phyloP scores from a whole-genome alignment of 371 early-diverging fungal species.

The Mucor lusitanicus region DNA sequence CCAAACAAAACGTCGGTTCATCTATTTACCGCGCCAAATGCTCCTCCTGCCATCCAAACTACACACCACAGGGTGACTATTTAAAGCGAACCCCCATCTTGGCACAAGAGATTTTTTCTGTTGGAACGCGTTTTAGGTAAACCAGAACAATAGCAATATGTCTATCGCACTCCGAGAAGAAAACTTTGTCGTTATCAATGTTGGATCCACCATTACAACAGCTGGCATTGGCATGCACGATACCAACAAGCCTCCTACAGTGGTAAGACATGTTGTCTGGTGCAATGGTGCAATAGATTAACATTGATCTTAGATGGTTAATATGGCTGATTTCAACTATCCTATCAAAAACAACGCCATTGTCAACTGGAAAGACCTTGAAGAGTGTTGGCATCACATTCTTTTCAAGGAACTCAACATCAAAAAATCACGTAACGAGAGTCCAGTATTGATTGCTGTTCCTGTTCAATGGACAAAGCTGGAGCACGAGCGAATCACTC shows the following conservation, averaged over 20 bases:
- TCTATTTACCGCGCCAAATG: background rate
- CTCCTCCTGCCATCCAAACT: background rate
- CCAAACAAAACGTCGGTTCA: background rate
- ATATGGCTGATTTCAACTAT: conserved; percentile 46
- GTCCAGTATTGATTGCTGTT: conserved; percentile 75
- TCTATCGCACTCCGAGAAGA: conserved; percentile 64
- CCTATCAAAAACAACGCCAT: conserved; percentile 67
- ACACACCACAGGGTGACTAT: background rate
- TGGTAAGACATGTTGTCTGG: conserved; percentile 34
- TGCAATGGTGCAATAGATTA: background rate
- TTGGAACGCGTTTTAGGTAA: conserved; percentile 8
- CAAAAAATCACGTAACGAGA: conserved; percentile 74
- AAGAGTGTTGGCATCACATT: conserved; percentile 75
- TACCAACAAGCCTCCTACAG: conserved; percentile 67
- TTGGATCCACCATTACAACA: conserved; percentile 64
- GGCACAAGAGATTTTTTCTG: conserved; percentile 1
- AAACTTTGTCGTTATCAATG: conserved; percentile 77
- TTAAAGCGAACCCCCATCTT: background rate
- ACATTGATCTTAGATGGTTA: conserved; percentile 24
- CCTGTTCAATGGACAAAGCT: conserved; percentile 83
- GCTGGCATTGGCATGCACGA: conserved; percentile 74
- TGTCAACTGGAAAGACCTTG: conserved; percentile 77
- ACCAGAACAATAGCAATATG: conserved; percentile 24
- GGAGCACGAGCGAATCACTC: conserved; percentile 81
- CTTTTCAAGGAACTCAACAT: conserved; percentile 78